Percentiles rank a stretch among this genome's conserved stretches.
Conservation (phyloP, 768 basidiomycete genomes). For the Suillus decipiens region DNA sequence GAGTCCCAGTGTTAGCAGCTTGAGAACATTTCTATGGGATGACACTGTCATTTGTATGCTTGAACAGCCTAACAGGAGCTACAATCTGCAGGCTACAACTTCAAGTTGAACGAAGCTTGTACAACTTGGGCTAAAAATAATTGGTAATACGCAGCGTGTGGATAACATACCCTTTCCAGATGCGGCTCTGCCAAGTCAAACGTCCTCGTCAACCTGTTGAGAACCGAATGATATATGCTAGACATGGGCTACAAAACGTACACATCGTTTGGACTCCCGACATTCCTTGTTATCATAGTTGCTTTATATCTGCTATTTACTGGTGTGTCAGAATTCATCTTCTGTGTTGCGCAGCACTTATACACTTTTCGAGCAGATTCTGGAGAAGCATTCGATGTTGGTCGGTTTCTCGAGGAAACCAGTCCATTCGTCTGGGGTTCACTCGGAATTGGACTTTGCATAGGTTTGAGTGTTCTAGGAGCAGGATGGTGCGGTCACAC, state of each 20-base stretch:
- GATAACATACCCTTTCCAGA: background rate
- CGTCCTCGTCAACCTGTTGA: background rate
- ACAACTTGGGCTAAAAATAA: too few relatives aligned
- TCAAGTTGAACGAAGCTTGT: too few relatives aligned
- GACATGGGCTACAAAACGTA: conserved; percentile 42
- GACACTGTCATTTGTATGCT: conserved; percentile 16
- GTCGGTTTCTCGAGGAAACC: conserved; percentile 90
- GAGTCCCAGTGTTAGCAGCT: conserved; percentile 65
- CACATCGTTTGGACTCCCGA: conserved; percentile 69
- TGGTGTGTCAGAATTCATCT: conserved; percentile 47
- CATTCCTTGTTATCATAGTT: conserved; percentile 61
- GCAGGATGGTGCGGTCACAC: conserved; percentile 81
- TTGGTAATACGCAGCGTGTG: background rate
- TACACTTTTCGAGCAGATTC: conserved; percentile 53
- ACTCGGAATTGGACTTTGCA: conserved; percentile 88
- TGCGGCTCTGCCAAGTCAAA: background rate
- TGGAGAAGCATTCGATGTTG: conserved; percentile 92
- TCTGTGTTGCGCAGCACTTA: background rate
- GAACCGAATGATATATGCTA: background rate
- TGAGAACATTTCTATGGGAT: conserved; percentile 24
- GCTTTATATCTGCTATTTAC: conserved; percentile 91
- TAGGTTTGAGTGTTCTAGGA: conserved; percentile 90
- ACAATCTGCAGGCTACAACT: background rate
- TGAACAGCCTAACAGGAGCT: background rate
- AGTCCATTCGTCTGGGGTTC: conserved; percentile 94